Evolutionary conservation across 2,329 filamentous ascomycete species (phyloP).

Genomic region (Bipolaris victoriae): DNA sequence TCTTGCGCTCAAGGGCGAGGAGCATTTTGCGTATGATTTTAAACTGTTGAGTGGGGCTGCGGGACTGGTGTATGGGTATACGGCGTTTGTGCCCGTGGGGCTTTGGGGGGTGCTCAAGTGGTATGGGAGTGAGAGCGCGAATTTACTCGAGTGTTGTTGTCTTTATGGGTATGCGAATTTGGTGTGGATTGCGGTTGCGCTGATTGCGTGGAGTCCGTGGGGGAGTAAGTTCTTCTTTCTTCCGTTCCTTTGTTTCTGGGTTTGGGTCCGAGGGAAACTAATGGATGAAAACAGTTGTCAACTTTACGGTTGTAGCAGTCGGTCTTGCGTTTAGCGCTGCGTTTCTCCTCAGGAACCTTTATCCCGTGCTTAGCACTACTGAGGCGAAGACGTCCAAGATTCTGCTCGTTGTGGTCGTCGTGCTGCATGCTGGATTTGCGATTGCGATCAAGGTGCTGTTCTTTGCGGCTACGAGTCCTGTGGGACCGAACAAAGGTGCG

Average conservation of each 20-base stretch:
- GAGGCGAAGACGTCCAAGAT: constrained; percentile 91
- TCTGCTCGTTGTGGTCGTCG: constrained; percentile 80
- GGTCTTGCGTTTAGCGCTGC: constrained; percentile 48
- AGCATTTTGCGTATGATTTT: constrained; percentile 90
- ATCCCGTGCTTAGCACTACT: constrained; percentile 87
- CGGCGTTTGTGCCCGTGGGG: constrained; percentile 75
- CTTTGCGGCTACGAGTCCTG: constrained; percentile 70
- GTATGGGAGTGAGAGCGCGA: constrained; percentile 93
- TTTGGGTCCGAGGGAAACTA: neutral
- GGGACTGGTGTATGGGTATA: constrained; percentile 95
- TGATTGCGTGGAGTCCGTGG: constrained; percentile 88
- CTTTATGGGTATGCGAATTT: constrained; percentile 96
- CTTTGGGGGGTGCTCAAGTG: constrained; percentile 90
- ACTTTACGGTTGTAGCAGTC: constrained; percentile 90
- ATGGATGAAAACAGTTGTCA: constrained; percentile 63
- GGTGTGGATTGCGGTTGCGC: constrained; percentile 93
- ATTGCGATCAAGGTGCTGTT: constrained; percentile 96
- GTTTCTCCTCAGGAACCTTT: constrained; percentile 51
- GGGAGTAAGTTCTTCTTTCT: constrained; percentile 55
- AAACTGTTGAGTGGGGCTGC: constrained; percentile 85
- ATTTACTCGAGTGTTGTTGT: constrained; percentile 92
- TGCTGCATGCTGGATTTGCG: constrained; percentile 85
- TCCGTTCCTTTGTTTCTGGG: neutral
- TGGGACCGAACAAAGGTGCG: constrained; percentile 36
- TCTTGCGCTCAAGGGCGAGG: constrained; percentile 68